A percentile compares a stretch with the other conserved stretches of the same genome.
phyloP scores from a whole-genome alignment of 352 stramenopile species.

The Peronospora destructor region DNA sequence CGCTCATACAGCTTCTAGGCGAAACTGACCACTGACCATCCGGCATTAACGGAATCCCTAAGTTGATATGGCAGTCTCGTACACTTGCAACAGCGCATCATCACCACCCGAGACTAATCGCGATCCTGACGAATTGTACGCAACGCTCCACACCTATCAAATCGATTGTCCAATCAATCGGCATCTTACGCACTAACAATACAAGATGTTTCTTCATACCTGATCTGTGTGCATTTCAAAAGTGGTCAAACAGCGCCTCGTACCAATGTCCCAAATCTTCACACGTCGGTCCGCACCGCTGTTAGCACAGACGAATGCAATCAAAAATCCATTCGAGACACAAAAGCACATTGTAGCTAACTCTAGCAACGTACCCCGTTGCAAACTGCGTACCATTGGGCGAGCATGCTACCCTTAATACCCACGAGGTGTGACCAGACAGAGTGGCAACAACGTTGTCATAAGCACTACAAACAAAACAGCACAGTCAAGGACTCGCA shows the following conservation, averaged over 20 bases:
- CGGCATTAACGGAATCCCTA: conserved; percentile 6
- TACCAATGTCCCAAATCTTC: conserved; percentile 90
- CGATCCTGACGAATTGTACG: conserved; percentile 81
- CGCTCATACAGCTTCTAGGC: conserved; percentile 4
- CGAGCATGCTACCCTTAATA: conserved; percentile 80
- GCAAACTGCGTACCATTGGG: conserved; percentile 82
- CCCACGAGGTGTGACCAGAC: conserved; percentile 86
- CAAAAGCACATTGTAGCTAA: background rate
- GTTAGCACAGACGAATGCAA: conserved; percentile 3
- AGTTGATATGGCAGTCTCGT: conserved; percentile 63
- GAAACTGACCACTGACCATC: no score
- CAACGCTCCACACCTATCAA: conserved; percentile 84
- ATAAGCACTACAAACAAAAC: conserved; percentile 38
- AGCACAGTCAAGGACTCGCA: background rate
- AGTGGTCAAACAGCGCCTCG: conserved; percentile 79
- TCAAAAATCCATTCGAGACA: background rate
- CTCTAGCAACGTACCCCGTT: conserved; percentile 45
- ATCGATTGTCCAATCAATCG: conserved; percentile 1
- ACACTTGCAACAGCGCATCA: conserved; percentile 85
- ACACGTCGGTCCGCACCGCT: conserved; percentile 83
- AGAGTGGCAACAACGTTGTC: conserved; percentile 75
- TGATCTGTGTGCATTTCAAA: conserved; percentile 89
- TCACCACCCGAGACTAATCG: conserved; percentile 85
- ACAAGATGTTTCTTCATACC: conserved; percentile 26
- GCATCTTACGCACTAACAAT: background rate